Evolutionary conservation across 306 rosid species (phyloP).

Genomic region (Begonia peltatifolia): DNA sequence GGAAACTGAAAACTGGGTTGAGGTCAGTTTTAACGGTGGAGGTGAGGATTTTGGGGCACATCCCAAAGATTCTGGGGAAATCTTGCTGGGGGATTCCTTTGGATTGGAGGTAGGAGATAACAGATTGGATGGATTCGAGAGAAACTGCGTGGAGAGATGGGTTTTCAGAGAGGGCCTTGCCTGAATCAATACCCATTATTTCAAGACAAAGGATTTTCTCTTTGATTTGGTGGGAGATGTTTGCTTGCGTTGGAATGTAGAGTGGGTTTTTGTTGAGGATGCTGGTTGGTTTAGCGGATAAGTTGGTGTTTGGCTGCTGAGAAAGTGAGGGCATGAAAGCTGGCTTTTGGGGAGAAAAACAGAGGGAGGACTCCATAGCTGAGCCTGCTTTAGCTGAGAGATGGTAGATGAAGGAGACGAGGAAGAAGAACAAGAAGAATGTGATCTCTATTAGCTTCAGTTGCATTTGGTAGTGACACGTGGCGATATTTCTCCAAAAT

Average conservation of each 20-base stretch:
- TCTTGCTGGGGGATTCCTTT: constrained; percentile 55
- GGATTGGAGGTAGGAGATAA: constrained; percentile 59
- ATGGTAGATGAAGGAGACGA: constrained; percentile 29
- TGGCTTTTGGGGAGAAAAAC: constrained; percentile 33
- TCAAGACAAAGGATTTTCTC: constrained; percentile 90
- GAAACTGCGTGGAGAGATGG: constrained; percentile 43
- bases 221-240: constrained; percentile 57
- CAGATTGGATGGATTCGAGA: constrained; percentile 47
- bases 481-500: constrained; percentile 14
- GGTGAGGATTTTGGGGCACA: constrained; percentile 82
- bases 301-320: constrained; percentile 16
- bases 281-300: constrained; percentile 41
- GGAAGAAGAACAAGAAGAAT: background rate
- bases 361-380: constrained; percentile 41
- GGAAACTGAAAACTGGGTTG: constrained; percentile 56
- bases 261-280: constrained; percentile 65
- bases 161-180: constrained; percentile 70
- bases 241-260: constrained; percentile 35
- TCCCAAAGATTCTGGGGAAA: constrained; percentile 65
- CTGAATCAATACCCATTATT: constrained; percentile 73
- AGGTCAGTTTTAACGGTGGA: constrained; percentile 51
- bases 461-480: constrained; percentile 6
- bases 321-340: constrained; percentile 17
- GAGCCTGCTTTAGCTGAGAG: constrained; percentile 24
- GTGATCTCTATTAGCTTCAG: constrained; percentile 2